Evolutionary conservation across 768 basidiomycete genomes (phyloP), one percentile per base, ranked within the genome.

Genomic region (Aureoboletus auriporus): DNA sequence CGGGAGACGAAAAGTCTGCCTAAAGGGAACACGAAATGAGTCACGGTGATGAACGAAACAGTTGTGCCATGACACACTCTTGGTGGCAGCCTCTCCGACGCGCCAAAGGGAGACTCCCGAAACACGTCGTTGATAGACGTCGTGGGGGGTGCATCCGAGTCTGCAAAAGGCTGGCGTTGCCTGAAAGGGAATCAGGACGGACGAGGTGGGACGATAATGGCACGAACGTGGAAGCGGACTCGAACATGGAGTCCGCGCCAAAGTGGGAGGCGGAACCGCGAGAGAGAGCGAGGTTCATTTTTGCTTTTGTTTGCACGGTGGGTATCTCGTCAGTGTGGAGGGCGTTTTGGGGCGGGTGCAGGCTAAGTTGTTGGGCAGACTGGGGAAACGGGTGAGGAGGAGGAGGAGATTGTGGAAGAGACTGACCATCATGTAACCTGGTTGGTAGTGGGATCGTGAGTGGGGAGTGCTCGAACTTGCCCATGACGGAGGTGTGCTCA

Each of bases 161-260:
- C 87, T 12, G 80, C 72, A 9, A 85, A 67, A 5, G 76, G 71
- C 61, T 86, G 82, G 13, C 83, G 73, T 54, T 81, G 79, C 52
- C 84, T 79, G 53, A 41, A 49, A 56, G 47, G 16, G 37, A 46
- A 49, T 52, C 29, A 60, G 20, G 51, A 28, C 37, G 43, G 48
- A 46, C 37, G 30, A 36, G 0, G 39, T 8, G 13, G 12, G 4
- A 26, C 23, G 39, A 39, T 14, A 13, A 61, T 14, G 8, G 43
- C 38, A 60, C 46, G 4, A 14, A 59, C 66, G 67, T 56, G 10
- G 58, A 51, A 35, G 82, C 74, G 54, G 79, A 87, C 63, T 88
- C 80, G 55, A 90, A 89, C 88, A 90, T 88, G 17, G 88, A 88
- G 52, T 88, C 86, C 70, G 86, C 81, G 2, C 89, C 89, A 68